Evolutionary conservation across 2,329 filamentous ascomycete species (phyloP).

Genomic region (Albifimbria verrucaria): DNA sequence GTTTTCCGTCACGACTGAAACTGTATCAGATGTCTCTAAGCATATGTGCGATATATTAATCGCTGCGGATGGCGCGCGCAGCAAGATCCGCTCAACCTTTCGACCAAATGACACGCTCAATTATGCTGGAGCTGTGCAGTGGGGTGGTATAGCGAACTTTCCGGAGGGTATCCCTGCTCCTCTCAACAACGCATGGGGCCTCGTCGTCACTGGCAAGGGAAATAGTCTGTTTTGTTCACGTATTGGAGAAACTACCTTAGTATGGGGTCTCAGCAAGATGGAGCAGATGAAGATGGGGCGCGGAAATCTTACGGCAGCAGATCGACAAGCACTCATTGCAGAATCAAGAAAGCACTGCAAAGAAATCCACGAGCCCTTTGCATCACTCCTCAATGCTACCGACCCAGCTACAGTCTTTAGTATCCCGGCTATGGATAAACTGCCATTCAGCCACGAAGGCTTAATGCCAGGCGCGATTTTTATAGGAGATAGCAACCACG

Average conservation of each 20-base stretch:
- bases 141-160: constrained; percentile 31
- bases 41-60: constrained; percentile 33
- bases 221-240: constrained; percentile 36
- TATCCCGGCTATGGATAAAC: constrained; percentile 38
- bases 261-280: constrained; percentile 36
- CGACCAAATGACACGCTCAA: constrained; percentile 30
- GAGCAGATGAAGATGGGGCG: constrained; percentile 11
- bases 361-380: constrained; percentile 30
- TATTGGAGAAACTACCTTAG: constrained; percentile 29
- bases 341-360: constrained; percentile 26
- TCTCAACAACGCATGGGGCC: constrained; percentile 29
- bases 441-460: constrained; percentile 32
- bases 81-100: constrained; percentile 30
- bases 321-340: constrained; percentile 19
- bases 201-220: constrained; percentile 29
- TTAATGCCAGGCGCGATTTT: constrained; percentile 28
- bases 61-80: constrained; percentile 36
- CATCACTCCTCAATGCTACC: constrained; percentile 31
- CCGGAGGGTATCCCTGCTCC: constrained; percentile 24
- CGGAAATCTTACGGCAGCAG: constrained; percentile 8
- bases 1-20: background rate
- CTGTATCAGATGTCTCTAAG: background rate
- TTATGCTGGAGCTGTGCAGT: constrained; percentile 30
- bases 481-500: constrained; percentile 44
- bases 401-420: constrained; percentile 28